Evolutionary conservation across 2,329 filamentous ascomycete genomes (phyloP), one percentile per base, ranked within the genome.

Genomic region (Bipolaris victoriae): DNA sequence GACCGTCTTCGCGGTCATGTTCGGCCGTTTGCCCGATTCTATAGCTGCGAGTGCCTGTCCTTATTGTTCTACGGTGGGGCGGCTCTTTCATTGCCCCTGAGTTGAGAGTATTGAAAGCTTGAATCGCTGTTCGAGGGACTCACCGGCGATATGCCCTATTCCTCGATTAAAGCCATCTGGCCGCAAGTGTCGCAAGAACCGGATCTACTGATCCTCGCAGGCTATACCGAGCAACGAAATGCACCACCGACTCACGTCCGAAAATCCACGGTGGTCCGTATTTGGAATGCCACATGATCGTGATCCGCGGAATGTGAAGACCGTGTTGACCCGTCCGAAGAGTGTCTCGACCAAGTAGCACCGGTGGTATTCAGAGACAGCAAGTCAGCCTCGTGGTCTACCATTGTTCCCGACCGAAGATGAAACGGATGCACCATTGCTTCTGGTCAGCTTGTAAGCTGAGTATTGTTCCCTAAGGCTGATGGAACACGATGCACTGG

Each of bases 221-320:
- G 18, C 43, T 51, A 44, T 49, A 16, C 50, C 49, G 44, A 44
- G 36, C 41, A 31, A 18, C 24, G 37, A 18, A 41, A 47, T 52
- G 20, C 44, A 40, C 20, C 29, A 37, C 36, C 24, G 53, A 52
- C 13, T 49, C 52, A 52, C 7, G 22, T n/a, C 10, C 15, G 35
- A n/a, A 31, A 54, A 54, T 33, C 45, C 54, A 26, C 24, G 48
- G n/a, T 22, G 18, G 51, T 49, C 26, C 52, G 52, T 56, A 61
- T 60, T 60, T 58, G 54, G 50, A 55, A 43, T 50, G 45, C 58
- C 29, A 48, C 36, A 58, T 58, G 63, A 66, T 66, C 53, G 60
- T 60, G 54, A 55, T 50, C 31, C 36, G 43, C 33, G 48, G 45
- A 33, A 26, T 35, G 29, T 45, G 16, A 48, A 35, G 41, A 16